A percentile compares a stretch with the other conserved stretches of the same genome.
Conservation (phyloP, 306 rosid genomes). For the Mucuna pruriens region DNA sequence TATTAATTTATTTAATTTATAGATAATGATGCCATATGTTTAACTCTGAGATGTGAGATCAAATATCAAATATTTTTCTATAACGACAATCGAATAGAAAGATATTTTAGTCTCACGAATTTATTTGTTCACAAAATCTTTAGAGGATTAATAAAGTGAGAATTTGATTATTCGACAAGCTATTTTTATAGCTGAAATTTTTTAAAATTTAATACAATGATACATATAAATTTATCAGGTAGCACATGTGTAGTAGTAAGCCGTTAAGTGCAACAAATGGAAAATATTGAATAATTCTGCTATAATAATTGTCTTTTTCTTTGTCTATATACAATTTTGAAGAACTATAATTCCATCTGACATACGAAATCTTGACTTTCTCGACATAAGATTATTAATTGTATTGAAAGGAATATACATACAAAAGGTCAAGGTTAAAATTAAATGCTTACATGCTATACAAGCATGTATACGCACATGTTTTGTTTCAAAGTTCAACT, state of each 20-base stretch:
- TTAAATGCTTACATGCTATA: neutral
- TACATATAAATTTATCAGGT: neutral
- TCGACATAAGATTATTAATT: neutral
- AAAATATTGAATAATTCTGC: neutral
- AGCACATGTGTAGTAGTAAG: neutral
- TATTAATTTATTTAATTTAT: too few species aligned
- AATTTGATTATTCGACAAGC: too few species aligned
- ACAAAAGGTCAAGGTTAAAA: conserved; percentile 4
- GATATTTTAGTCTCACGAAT: too few species aligned
- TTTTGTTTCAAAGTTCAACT: neutral
- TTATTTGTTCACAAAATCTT: too few species aligned
- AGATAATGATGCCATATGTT: too few species aligned
- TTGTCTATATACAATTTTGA: neutral
- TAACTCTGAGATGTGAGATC: too few species aligned
- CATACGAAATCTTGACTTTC: conserved; percentile 12
- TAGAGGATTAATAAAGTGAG: too few species aligned
- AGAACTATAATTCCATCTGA: neutral
- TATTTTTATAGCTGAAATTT: too few species aligned
- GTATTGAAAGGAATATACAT: neutral
- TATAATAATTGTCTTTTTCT: neutral
- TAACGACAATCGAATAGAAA: too few species aligned
- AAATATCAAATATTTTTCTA: too few species aligned
- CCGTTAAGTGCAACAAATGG: neutral
- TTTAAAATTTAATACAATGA: too few species aligned
- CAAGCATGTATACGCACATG: conserved; percentile 15